These are phyloP conservation scores for Paecilomyces fulvus DNA, from an alignment of 2,329 filamentous ascomycete genomes.

Conservation along the genomic window DNA sequence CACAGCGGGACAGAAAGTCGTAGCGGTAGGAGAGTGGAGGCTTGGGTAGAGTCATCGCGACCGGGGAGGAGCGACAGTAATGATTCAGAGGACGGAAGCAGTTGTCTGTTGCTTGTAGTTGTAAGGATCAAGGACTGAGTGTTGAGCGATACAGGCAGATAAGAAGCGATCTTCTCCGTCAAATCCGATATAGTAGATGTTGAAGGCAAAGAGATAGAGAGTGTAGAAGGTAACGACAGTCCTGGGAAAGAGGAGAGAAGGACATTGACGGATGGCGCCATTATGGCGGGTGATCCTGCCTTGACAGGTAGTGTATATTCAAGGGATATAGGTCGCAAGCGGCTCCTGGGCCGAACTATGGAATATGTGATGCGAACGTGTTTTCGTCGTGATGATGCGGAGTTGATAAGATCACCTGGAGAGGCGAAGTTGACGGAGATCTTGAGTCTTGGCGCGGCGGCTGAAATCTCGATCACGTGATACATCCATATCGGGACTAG, in stretches of 20 bases:
- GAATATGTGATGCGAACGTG: not conserved
- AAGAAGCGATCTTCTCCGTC: constrained; percentile 49
- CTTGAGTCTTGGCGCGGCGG: not conserved
- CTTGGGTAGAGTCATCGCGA: constrained; percentile 21
- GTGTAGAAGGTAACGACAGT: constrained; percentile 70
- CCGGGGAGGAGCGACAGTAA: constrained; percentile 55
- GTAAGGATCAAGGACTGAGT: constrained; percentile 63
- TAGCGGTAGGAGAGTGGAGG: constrained; percentile 69
- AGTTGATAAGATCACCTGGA: not conserved
- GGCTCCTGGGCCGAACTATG: no score
- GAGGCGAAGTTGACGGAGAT: not conserved
- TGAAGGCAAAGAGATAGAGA: constrained; percentile 63
- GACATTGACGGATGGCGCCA: constrained; percentile 59
- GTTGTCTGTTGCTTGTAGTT: constrained; percentile 66
- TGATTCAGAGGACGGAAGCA: constrained; percentile 47
- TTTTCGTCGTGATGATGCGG: not conserved
- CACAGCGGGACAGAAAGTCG: constrained; percentile 70
- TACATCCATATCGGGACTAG: not conserved
- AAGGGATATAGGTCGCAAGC: not conserved
- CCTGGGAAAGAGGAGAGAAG: constrained; percentile 79
- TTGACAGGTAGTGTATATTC: not conserved
- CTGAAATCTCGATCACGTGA: not conserved
- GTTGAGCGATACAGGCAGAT: constrained; percentile 51
- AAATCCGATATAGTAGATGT: constrained; percentile 61
- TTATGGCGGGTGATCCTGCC: constrained; percentile 39